phyloP scores from a whole-genome alignment of 208 protist genomes.

The Acanthamoeba sp. region DNA sequence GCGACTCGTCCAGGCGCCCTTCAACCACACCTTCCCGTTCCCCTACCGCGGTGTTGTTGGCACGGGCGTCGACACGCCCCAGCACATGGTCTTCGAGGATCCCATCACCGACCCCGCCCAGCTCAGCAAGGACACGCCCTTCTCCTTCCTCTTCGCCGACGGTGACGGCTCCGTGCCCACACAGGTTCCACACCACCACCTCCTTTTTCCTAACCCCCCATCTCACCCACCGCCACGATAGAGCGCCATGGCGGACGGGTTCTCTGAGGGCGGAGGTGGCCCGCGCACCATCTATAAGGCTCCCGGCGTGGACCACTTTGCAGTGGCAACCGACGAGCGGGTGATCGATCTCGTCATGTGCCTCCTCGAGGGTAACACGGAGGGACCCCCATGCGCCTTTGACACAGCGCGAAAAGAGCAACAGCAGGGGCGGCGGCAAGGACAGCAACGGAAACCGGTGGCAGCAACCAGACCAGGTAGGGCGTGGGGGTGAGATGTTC shows the following conservation, averaged over 20 bases:
- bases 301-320: too few relatives aligned
- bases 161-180: background rate
- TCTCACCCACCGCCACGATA: background rate
- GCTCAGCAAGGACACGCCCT: background rate
- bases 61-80: background rate
- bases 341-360: too few relatives aligned
- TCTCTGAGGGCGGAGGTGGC: background rate
- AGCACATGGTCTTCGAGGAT: background rate
- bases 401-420: too few relatives aligned
- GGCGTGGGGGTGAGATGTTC: too few relatives aligned
- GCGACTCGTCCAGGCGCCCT: background rate
- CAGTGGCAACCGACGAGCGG: too few relatives aligned
- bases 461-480: too few relatives aligned
- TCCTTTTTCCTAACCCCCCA: background rate
- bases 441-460: too few relatives aligned
- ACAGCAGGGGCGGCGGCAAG: too few relatives aligned
- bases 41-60: background rate
- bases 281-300: too few relatives aligned
- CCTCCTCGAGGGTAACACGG: too few relatives aligned
- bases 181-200: background rate
- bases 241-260: background rate
- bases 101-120: background rate
- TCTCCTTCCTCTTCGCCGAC: background rate
- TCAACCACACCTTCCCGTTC: conserved; percentile 1
- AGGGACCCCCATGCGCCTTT: too few relatives aligned